Base-by-base conservation (phyloP, 805 yeast species). In the Zygotorulaspora danielsina region DNA sequence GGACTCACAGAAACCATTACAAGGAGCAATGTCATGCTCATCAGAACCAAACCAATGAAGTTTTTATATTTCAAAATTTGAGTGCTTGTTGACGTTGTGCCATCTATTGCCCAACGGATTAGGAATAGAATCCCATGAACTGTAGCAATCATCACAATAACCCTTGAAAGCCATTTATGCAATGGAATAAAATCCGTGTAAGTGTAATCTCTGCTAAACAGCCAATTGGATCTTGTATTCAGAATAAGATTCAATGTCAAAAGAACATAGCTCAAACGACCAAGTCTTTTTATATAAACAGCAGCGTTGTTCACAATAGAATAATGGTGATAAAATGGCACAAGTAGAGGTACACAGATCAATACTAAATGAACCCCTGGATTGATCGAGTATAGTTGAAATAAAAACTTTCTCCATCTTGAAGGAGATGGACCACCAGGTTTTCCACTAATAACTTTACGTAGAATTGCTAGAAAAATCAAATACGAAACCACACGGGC, bases 91-190 rank as follows among this genome's bases (percentile, higher is more conserved):
- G 54, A 40, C 2, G 66, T 50, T 0, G 64, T 48, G 1, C 69
- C 68, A 4, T 64, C 66, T 0, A 53, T 20, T 2, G 53, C 32
- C 86, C 83, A 83, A 41, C 67, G 65, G 7, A 63, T 53, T 3
- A 73, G 22, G 52, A 67, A 84, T 1, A 78, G 79, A 11, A 75
- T 32, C 0, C 78, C 66, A 51, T 84, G 94, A 3, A 71, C 34
- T 0, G 70, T 30, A 0, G 72, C 70, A 21, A 72, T 54, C 0
- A 68, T 44, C 1, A 78, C 54, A 16, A 81, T 71, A 2, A 78
- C 26, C 42, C 90, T 64, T 3, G 88, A 79, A 1, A 81, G 48
- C 89, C 90, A 82, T 51, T 81, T 81, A 55, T 84, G 94, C 6
- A 83, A 50, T 13, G 67, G 67, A 9, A 84, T 52, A 10, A 75